Evolutionary conservation across 2,329 filamentous ascomycete genomes (phyloP).

Genomic region (Fusarium buxicola): DNA sequence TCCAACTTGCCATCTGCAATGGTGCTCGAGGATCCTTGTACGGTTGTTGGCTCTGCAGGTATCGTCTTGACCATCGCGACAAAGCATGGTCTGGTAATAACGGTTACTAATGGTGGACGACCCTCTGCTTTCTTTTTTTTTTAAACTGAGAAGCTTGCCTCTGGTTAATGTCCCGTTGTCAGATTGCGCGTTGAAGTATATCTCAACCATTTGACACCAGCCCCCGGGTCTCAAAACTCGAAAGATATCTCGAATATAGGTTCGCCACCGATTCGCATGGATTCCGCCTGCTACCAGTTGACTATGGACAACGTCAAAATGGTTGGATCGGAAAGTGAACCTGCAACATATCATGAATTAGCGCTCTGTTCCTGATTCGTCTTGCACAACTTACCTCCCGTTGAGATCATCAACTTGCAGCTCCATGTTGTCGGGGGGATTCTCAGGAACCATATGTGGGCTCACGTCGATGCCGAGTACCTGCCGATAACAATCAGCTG

Average conservation of each 20-base stretch:
- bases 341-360: constrained; percentile 47
- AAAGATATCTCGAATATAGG: constrained; percentile 81
- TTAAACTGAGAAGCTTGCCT: constrained; percentile 53
- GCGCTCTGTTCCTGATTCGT: background rate
- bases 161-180: constrained; percentile 82
- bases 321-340: constrained; percentile 75
- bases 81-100: constrained; percentile 69
- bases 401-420: constrained; percentile 81
- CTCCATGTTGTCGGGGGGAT: constrained; percentile 73
- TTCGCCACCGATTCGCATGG: constrained; percentile 76
- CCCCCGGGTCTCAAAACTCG: constrained; percentile 78
- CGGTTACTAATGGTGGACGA: constrained; percentile 16
- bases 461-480: constrained; percentile 79
- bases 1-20: constrained; percentile 67
- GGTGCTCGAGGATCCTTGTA: constrained; percentile 75
- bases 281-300: constrained; percentile 79
- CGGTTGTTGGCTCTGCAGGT: constrained; percentile 70
- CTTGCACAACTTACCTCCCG: constrained; percentile 58
- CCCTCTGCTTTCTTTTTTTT: background rate
- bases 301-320: constrained; percentile 88
- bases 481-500: constrained; percentile 53
- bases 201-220: constrained; percentile 90
- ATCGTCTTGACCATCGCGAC: constrained; percentile 73
- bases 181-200: constrained; percentile 87
- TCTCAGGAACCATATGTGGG: constrained; percentile 75